Percentiles rank a stretch among this genome's conserved stretches.
Conservation (phyloP, 176 grass and related monocot genomes). For the Bromus sterilis region DNA sequence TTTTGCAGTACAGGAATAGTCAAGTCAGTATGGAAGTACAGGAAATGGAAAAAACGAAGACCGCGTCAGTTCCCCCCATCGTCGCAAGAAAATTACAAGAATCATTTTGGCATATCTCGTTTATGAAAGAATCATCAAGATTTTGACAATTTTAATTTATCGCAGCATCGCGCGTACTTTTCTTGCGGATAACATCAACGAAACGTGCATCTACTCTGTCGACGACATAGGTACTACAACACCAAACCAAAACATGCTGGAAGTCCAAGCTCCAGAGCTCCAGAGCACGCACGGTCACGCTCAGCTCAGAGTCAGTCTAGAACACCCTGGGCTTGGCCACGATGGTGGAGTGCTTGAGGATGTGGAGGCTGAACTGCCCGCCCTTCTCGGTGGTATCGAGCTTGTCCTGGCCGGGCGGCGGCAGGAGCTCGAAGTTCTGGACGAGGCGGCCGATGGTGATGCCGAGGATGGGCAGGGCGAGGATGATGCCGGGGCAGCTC, state of each 20-base stretch:
- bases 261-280: not conserved
- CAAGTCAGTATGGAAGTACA: not conserved
- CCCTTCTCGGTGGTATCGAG: conserved; percentile 77
- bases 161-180: not conserved
- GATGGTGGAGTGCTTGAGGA: conserved; percentile 66
- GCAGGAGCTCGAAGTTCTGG: conserved; percentile 70
- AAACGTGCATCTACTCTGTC: not conserved
- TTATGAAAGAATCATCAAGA: not conserved
- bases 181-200: not conserved
- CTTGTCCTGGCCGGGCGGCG: conserved; percentile 43
- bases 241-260: not conserved
- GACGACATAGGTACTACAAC: no score
- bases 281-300: not conserved
- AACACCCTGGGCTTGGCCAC: conserved; percentile 57
- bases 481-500: conserved; percentile 80
- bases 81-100: not conserved
- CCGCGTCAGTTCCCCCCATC: not conserved
- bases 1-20: not conserved
- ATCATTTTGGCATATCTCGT: not conserved
- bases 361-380: conserved; percentile 83
- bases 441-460: conserved; percentile 72
- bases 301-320: conserved; percentile 4
- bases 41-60: not conserved
- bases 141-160: not conserved
- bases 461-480: conserved; percentile 77